Evolutionary conservation across 1,284 basidiomycete species (phyloP).

Genomic region (Microbotryum intermedium): DNA sequence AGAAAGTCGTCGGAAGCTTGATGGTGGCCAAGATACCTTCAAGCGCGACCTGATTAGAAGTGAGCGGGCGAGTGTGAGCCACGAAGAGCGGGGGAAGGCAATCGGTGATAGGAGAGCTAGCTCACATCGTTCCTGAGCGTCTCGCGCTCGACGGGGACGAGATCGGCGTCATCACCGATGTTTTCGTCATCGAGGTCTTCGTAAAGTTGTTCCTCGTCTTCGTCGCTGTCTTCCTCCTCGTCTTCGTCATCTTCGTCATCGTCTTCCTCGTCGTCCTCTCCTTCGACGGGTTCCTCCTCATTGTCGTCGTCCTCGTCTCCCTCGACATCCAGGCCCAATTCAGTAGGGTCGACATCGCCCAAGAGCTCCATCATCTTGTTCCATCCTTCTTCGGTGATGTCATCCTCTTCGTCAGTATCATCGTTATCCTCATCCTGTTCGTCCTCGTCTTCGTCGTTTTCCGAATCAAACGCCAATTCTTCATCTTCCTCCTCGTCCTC

Average conservation of each 20-base stretch:
- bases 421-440: constrained; percentile 5
- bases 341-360: constrained; percentile 21
- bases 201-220: constrained; percentile 31
- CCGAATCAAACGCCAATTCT: background rate
- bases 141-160: constrained; percentile 66
- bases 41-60: constrained; percentile 56
- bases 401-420: constrained; percentile 16
- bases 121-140: constrained; percentile 70
- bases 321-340: constrained; percentile 19
- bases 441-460: background rate
- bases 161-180: constrained; percentile 15
- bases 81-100: constrained; percentile 1
- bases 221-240: constrained; percentile 17
- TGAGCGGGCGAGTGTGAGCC: background rate
- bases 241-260: constrained; percentile 25
- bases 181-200: constrained; percentile 24
- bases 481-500: background rate
- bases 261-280: constrained; percentile 25
- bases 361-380: constrained; percentile 31
- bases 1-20: constrained; percentile 71
- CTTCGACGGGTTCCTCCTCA: constrained; percentile 18
- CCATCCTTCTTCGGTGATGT: constrained; percentile 26
- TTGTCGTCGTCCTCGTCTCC: constrained; percentile 5
- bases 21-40: constrained; percentile 70
- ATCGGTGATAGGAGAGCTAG: constrained; percentile 13